These are phyloP conservation scores for Solanum pimpinellifolium DNA, from an alignment of 257 asterid species.

Conservation along the genomic window DNA sequence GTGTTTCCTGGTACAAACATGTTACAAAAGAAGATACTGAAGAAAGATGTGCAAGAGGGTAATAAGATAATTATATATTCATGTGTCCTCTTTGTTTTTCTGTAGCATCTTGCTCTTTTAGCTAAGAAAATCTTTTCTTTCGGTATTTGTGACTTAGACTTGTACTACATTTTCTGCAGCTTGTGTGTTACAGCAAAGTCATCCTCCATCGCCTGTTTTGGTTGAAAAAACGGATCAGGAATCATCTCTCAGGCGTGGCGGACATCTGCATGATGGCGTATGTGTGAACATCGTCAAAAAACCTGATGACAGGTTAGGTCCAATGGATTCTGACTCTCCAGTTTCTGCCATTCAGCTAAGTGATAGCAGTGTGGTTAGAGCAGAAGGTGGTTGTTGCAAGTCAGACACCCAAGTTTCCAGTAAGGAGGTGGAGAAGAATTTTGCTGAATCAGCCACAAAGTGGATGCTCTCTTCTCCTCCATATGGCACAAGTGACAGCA, in stretches of 20 bases:
- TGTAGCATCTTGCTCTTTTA: neutral
- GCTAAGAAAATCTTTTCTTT: neutral
- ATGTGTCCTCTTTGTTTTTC: neutral
- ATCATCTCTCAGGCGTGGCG: conserved; percentile 19
- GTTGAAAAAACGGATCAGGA: conserved; percentile 20
- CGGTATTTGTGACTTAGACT: neutral
- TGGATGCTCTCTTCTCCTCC: neutral
- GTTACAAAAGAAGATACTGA: conserved; percentile 60
- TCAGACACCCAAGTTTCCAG: conserved; percentile 2
- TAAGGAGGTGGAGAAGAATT: neutral
- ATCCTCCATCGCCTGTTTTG: conserved; percentile 13
- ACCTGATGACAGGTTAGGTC: neutral
- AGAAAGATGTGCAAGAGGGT: conserved; percentile 41
- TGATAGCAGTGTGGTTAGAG: neutral
- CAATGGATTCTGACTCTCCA: neutral
- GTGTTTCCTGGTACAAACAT: conserved; percentile 84
- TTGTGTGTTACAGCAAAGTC: neutral
- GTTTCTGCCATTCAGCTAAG: neutral
- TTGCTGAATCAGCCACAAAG: neutral
- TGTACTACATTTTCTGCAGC: neutral
- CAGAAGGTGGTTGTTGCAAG: neutral
- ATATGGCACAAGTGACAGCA: neutral
- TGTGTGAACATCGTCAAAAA: neutral
- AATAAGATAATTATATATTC: neutral
- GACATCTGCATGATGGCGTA: neutral